Base-by-base conservation (phyloP, 106 monocot species). In the Acorus calamus region DNA sequence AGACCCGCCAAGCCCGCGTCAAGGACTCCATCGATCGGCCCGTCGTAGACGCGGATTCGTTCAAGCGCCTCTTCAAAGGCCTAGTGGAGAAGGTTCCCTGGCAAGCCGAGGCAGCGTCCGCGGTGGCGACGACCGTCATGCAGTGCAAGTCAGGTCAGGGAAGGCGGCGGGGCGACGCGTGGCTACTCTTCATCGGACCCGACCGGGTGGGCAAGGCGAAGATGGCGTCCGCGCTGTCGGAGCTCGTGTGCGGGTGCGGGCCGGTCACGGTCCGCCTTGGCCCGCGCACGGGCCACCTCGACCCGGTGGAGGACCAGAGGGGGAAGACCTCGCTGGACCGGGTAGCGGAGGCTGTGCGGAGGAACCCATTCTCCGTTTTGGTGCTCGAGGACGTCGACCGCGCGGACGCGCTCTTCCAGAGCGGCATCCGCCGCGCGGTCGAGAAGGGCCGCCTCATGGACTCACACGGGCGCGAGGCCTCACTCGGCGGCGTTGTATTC, bases 31-130 rank as follows among this genome's bases (percentile, higher is more conserved):
- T 3, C 10, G 57, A 52, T 4, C 64, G 9, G 50, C 13, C 46
- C 4, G 41, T 9, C 2, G n/a, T 69, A 7, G 94, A 87, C 28
- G 49, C 69, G 0, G 78, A 87, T 8, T 87, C 90, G 3, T 80
- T 90, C 73, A 90, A 90, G 67, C 77, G 74, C 58, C 75, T 96
- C 9, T 70, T 81, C 61, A 84, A 82, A 11, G 87, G 84, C 3
- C 72, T 96, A 7, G 57, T 63, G 1, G 94, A 87, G 66, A 96
- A 82, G 66, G 84, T 96, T 13, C 47, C 68, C 5, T 90, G 89
- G 94, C 94, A 96, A 66, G 56, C 68, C 4, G 87, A 96, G 48
- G 90, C 90, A 0, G 94, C 90, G 2, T 80, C 94, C 4, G 67
- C 90, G 0, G 73, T 87, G 4, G 79, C 90, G 6, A 68, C 78